Evolutionary conservation across 163 green algal species (phyloP), one percentile per base, ranked within the genome.

Genomic region (Scenedesmus sp.): DNA sequence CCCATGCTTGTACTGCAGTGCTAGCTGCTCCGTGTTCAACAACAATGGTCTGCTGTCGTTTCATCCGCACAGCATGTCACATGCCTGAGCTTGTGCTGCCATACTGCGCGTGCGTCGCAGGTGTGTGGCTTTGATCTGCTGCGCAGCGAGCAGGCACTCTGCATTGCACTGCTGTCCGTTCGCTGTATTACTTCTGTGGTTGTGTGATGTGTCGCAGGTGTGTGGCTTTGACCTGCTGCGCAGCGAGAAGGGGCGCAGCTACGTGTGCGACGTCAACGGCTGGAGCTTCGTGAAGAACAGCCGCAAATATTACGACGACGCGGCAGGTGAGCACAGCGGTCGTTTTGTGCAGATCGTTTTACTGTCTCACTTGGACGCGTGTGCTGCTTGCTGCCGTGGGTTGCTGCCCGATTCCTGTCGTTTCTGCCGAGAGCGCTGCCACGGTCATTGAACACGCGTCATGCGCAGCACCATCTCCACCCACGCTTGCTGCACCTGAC

Each of bases 221-320:
- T 99, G 98, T 94, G 98, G 98, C 62, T 99, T 99, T 93, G 98
- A 99, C 95, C 95, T 99, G 91, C 95, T 99, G 94, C 95, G 98
- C 67, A 96, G 92, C 34, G 97, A 98, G 84, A 97, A 97, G 84
- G 97, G 97, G 52, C 92, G 93, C 67, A 97, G 94, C 13, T 99
- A 98, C 90, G 98, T 99, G 59, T 99, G 98, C 93, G 98, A 99
- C 90, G 98, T 99, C 79, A 99, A 99, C 91, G 98, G 98, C 89
- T 99, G 98, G 98, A 97, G 90, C 84, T 99, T 99, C 88, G 98
- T 99, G 6, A 99, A 99, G 94, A 99, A 99, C 96, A 98, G 95
- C n/a, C 94, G 97, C 74, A 99, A 99, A 60, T 93, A 93, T 93
- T 99, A 99, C 66, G 97, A 99, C 88, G 97, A 99, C 88, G 94